Percentiles rank a stretch among this genome's conserved stretches.
Conservation (phyloP, 1,284 basidiomycete species). For the Termitomyces sp. region DNA sequence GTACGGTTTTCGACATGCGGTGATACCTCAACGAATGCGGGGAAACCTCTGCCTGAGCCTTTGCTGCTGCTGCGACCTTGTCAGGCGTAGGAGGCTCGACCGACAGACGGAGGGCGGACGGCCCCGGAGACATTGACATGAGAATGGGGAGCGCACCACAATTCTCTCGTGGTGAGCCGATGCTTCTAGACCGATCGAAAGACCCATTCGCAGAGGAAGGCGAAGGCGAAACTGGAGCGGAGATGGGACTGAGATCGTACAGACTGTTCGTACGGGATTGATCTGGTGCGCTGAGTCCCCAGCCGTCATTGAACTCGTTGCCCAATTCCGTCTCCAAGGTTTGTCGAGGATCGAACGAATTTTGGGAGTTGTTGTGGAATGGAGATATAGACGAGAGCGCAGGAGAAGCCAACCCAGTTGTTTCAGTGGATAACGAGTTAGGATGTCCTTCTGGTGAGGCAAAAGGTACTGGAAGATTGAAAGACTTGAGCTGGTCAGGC, state of each 20-base stretch:
- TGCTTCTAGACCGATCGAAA: conserved; percentile 10
- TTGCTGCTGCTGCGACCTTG: conserved; percentile 11
- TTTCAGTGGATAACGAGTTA: conserved; percentile 22
- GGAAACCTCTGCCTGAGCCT: conserved; percentile 2
- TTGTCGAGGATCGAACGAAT: conserved; percentile 20
- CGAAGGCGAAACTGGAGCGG: conserved; percentile 33
- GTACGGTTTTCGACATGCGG: conserved; percentile 50
- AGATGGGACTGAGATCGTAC: conserved; percentile 39
- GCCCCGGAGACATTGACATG: conserved; percentile 12
- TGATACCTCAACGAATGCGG: conserved; percentile 30
- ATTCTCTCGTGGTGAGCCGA: conserved; percentile 8
- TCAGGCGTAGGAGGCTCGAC: conserved; percentile 39
- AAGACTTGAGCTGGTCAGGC: conserved; percentile 12
- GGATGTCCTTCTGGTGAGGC: conserved; percentile 19
- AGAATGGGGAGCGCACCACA: conserved; percentile 15
- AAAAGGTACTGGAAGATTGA: conserved; percentile 20
- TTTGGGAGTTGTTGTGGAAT: conserved; percentile 12
- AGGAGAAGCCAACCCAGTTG: conserved; percentile 25
- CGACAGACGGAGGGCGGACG: conserved; percentile 27
- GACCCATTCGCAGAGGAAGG: conserved; percentile 23
- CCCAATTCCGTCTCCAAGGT: conserved; percentile 58
- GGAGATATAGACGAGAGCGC: conserved; percentile 30
- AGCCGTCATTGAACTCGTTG: conserved; percentile 44
- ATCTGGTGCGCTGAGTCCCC: conserved; percentile 34
- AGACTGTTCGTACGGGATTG: conserved; percentile 48